Evolutionary conservation across 257 asterid genomes (phyloP), one percentile per base, ranked within the genome.

Genomic region (Datura wrightii): DNA sequence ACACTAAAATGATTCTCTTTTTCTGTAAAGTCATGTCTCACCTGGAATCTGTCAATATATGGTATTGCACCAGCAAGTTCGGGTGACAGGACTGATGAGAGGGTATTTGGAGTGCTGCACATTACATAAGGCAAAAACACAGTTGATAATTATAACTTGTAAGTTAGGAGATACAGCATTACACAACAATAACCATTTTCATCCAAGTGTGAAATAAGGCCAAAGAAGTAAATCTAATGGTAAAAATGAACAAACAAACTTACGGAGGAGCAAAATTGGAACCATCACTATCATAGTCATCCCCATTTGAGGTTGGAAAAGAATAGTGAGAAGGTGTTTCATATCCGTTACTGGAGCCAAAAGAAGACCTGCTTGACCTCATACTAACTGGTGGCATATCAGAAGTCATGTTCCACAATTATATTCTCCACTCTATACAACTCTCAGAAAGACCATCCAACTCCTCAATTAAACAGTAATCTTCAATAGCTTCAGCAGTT

Each of bases 221-320:
- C 72, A 65, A 14, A 54, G 19, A 83, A 46, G 42, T 42, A 76
- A 60, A 62, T 41, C 1, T 70, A 37, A 36, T 14, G 54, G 6
- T 59, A 54, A 52, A 14, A 84, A 65, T 36, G 16, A 15, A 60
- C 9, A 50, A 39, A 19, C 84, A 83, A 80, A 88, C 98, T 85
- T 87, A 97, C 99, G 88, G 95, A 37, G 98, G 98, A 66, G 96
- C 94, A 14, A 93, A 97, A 89, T 86, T 93, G 87, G 97, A 94
- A 86, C 98, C 98, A 91, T 97, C 99, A 44, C 98, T 95, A 87
- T 95, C 99, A 82, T 95, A 97, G 66, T 94, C 99, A 34, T 97
- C 98, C 31, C 93, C 98, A 44, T 92, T 94, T 80, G 98, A 89
- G 85, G 89, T 86, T 41, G 90, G 88, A 87, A 87, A 93, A 34